phyloP scores from a whole-genome alignment of 1,284 basidiomycete genomes.

The Leccinum solheimii region DNA sequence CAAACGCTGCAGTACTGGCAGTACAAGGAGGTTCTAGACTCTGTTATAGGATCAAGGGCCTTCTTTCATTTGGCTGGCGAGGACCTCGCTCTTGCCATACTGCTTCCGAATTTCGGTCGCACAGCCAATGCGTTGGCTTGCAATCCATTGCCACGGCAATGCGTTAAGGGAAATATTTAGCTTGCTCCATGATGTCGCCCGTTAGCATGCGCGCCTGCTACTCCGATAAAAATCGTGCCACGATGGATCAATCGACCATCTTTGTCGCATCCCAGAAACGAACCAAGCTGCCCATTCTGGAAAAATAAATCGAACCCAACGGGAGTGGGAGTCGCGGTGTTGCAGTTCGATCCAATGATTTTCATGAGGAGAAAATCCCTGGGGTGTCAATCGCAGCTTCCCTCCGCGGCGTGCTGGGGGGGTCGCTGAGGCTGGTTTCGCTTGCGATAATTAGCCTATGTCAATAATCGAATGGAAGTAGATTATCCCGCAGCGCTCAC shows the following conservation, averaged over 20 bases:
- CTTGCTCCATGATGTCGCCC: too few relatives aligned
- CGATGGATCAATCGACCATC: background rate
- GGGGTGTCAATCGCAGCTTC: background rate
- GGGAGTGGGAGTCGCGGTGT: background rate
- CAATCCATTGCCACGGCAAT: too few relatives aligned
- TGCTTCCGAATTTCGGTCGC: too few relatives aligned
- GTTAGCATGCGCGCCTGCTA: too few relatives aligned
- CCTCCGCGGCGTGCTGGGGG: background rate
- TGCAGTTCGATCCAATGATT: constrained; percentile 10
- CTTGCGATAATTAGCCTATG: background rate
- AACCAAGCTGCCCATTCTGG: constrained; percentile 7
- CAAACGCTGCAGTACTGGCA: too few relatives aligned
- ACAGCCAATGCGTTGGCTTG: too few relatives aligned
- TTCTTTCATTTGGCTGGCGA: too few relatives aligned
- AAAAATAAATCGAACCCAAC: constrained; percentile 5
- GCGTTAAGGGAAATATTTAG: too few relatives aligned
- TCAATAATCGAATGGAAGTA: background rate
- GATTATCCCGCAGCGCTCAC: background rate
- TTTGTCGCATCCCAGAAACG: constrained; percentile 1
- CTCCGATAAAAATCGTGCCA: background rate
- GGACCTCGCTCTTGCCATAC: too few relatives aligned
- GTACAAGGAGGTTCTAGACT: too few relatives aligned
- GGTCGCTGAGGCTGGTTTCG: background rate
- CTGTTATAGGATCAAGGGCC: too few relatives aligned
- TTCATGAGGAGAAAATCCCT: constrained; percentile 3